phyloP scores from a whole-genome alignment of 2,329 filamentous ascomycete genomes.

The Trichoderma simmonsii region DNA sequence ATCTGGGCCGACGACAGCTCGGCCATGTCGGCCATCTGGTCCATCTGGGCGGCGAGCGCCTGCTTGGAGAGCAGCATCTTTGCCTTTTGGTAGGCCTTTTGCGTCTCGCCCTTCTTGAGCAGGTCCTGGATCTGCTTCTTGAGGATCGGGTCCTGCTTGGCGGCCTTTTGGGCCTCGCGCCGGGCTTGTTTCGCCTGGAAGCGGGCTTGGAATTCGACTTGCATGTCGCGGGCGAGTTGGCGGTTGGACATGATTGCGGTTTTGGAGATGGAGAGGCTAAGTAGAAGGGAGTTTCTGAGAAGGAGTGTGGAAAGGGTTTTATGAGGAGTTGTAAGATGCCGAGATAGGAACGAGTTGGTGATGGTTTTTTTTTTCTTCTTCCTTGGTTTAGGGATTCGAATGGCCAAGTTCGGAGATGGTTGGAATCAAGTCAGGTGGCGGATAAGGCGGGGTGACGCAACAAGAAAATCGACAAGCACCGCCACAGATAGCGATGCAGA shows the following conservation, averaged over 20 bases:
- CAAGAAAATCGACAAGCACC: constrained; percentile 9
- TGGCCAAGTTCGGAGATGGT: neutral
- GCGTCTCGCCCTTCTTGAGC: constrained; percentile 61
- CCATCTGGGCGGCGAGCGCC: constrained; percentile 61
- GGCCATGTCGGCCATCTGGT: constrained; percentile 63
- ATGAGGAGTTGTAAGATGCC: neutral
- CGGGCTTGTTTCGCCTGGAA: constrained; percentile 62
- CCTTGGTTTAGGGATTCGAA: neutral
- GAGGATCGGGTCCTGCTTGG: constrained; percentile 58
- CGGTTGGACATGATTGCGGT: constrained; percentile 51
- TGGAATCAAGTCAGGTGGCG: neutral
- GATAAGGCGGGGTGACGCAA: constrained; percentile 21
- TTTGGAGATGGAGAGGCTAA: too few species aligned
- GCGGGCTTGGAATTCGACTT: constrained; percentile 61
- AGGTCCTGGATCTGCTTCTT: constrained; percentile 63
- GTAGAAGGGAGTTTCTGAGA: neutral
- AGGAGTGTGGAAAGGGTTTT: neutral
- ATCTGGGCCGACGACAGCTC: constrained; percentile 59
- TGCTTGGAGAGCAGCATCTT: constrained; percentile 61
- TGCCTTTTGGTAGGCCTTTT: constrained; percentile 61
- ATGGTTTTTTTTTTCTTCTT: neutral
- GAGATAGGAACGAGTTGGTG: neutral
- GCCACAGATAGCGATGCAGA: constrained; percentile 2
- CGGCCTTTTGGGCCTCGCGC: constrained; percentile 58
- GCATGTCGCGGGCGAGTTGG: constrained; percentile 58